These are phyloP conservation scores for Margaritispora aquatica DNA, from an alignment of 495 filamentous ascomycete genomes.

Conservation along the genomic window DNA sequence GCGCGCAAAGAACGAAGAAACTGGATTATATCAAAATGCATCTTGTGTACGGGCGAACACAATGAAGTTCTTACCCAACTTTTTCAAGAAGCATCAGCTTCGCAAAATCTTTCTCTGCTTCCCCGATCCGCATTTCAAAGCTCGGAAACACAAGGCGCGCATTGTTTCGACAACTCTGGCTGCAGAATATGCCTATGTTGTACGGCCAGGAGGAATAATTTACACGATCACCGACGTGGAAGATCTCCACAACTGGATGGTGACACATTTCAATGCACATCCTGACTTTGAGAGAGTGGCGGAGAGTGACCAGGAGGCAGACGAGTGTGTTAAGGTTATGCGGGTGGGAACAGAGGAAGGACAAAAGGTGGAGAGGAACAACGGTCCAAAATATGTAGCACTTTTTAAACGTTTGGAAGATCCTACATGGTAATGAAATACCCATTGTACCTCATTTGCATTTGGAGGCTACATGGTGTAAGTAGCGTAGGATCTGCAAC, in stretches of 20 bases:
- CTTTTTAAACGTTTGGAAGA: conserved; percentile 68
- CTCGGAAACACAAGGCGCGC: conserved; percentile 90
- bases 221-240: conserved; percentile 98
- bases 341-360: conserved; percentile 87
- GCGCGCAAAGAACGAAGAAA: conserved; percentile 55
- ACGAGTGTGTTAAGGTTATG: conserved; percentile 79
- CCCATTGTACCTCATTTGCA: no score
- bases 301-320: conserved; percentile 60
- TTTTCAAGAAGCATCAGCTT: conserved; percentile 73
- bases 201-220: conserved; percentile 74
- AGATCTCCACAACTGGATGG: conserved; percentile 90
- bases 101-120: conserved; percentile 95
- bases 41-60: conserved; percentile 83
- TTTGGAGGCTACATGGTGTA: no score
- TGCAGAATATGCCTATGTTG: conserved; percentile 86
- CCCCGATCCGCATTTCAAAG: conserved; percentile 97
- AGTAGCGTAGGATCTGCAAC: background rate
- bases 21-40: conserved; percentile 72
- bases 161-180: conserved; percentile 86
- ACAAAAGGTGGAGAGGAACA: conserved; percentile 91
- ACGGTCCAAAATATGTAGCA: conserved; percentile 81
- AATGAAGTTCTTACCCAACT: conserved; percentile 98
- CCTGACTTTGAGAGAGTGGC: conserved; percentile 58
- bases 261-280: conserved; percentile 70
- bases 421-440: conserved; percentile 24